Percentiles rank a stretch among this genome's conserved stretches.
Evolutionary conservation across 805 yeast species (phyloP).

Genomic region (Yarrowia sp.): DNA sequence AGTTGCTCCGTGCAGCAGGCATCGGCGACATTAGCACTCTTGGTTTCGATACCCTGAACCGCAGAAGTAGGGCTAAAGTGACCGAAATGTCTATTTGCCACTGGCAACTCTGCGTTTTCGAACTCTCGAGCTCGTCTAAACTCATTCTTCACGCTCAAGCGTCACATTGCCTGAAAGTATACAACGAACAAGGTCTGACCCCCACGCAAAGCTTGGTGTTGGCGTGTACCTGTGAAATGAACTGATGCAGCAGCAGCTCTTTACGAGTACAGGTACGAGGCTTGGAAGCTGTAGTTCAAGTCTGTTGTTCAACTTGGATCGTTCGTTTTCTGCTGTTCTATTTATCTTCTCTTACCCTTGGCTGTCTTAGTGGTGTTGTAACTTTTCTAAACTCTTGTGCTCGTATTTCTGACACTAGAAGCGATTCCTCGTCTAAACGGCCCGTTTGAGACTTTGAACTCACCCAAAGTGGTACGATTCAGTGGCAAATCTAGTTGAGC

Average conservation of each 20-base stretch:
- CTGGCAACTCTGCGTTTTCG: not conserved
- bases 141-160: not conserved
- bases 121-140: too few relatives aligned
- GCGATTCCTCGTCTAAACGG: conserved; percentile 1
- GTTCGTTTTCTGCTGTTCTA: too few relatives aligned
- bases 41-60: too few relatives aligned
- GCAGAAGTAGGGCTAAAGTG: not conserved
- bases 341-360: not conserved
- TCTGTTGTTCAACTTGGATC: too few relatives aligned
- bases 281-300: too few relatives aligned
- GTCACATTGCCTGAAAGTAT: not conserved
- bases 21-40: not conserved
- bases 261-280: too few relatives aligned
- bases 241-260: too few relatives aligned
- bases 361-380: too few relatives aligned
- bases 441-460: conserved; percentile 1
- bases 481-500: not conserved
- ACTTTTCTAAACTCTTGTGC: too few relatives aligned
- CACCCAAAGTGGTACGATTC: conserved; percentile 13
- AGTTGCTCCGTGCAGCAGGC: not conserved
- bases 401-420: conserved; percentile 18
- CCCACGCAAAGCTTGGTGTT: not conserved
- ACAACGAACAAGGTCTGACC: not conserved
- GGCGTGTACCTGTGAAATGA: too few relatives aligned
- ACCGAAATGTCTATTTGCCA: not conserved